phyloP scores from a whole-genome alignment of 2,329 filamentous ascomycete species.

The Calonectria hongkongensis region DNA sequence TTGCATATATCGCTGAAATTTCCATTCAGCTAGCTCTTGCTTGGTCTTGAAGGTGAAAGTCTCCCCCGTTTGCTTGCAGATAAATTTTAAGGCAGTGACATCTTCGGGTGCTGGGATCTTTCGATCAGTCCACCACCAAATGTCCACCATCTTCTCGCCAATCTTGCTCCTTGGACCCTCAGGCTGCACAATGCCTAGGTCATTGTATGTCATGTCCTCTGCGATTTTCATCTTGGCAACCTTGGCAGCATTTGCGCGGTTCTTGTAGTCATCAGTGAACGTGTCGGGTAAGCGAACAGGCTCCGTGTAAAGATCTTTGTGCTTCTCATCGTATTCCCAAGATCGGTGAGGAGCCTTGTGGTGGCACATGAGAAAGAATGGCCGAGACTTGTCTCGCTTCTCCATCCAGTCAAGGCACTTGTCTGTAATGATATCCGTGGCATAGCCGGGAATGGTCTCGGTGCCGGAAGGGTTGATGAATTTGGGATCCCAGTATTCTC shows the following conservation, averaged over 20 bases:
- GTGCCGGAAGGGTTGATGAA: constrained; percentile 65
- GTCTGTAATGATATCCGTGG: constrained; percentile 71
- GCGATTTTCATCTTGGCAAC: constrained; percentile 71
- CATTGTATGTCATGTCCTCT: constrained; percentile 70
- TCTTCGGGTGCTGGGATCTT: constrained; percentile 52
- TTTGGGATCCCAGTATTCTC: constrained; percentile 70
- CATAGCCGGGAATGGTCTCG: constrained; percentile 64
- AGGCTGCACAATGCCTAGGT: constrained; percentile 70
- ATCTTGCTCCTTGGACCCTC: constrained; percentile 64
- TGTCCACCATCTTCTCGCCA: constrained; percentile 57
- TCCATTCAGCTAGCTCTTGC: constrained; percentile 69
- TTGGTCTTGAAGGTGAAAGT: constrained; percentile 66
- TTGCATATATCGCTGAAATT: constrained; percentile 75
- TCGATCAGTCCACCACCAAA: constrained; percentile 52
- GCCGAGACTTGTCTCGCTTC: constrained; percentile 58
- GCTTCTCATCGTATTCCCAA: constrained; percentile 70
- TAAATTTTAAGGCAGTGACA: constrained; percentile 55
- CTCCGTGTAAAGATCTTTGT: constrained; percentile 68
- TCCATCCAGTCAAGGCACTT: constrained; percentile 67
- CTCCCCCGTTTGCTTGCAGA: constrained; percentile 66
- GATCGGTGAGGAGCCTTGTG: constrained; percentile 73
- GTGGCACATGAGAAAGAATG: constrained; percentile 74
- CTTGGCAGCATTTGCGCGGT: constrained; percentile 68
- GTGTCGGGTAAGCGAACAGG: constrained; percentile 69
- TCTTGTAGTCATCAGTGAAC: constrained; percentile 72